Evolutionary conservation across 2,329 filamentous ascomycete species (phyloP), one percentile per base, ranked within the genome.

Genomic region (Penicillium hesseltinei): DNA sequence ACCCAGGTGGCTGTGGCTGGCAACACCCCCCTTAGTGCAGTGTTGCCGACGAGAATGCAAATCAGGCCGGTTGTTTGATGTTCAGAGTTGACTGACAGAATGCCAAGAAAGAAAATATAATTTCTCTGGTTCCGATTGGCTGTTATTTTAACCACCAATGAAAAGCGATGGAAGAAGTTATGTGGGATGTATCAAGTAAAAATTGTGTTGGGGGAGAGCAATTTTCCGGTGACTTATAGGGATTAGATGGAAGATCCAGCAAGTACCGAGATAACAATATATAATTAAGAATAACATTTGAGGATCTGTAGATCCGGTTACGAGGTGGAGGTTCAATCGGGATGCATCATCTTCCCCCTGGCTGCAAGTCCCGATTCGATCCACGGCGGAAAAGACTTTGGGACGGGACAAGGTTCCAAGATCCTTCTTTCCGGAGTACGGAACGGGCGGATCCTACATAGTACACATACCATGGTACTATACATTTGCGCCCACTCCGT

Each of bases 121-220:
- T 40, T 15, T 3, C 23, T 17, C 17, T 50, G 15, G 8, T 33
- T 43, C 38, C 29, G 45, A 50, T 55, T 55, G 52, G 52, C 38
- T 42, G 45, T 17, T 19, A 1, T 50, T 42, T 27, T 15, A 36
- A 23, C 52, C 38, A 15, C 52, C 52, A 43, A 55, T 50, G 3
- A 55, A 9, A 55, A 50, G 1, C 45, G 15, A 3, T n/a, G 52
- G 52, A 50, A 54, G 38, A 54, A 27, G 51, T 23, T 40, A 15
- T 43, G 45, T 19, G 27, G 29, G 43, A 29, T 48, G 27, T 40
- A 8, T 6, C 10, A 25, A 40, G 10, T 9, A 17, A 5, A 31
- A 40, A 10, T n/a, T 44, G 25, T 9, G 8, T 13, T 8, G n/a
- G 10, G 5, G 29, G 11, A n/a, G 25, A 15, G 27, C 10, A 9